Evolutionary conservation across 345 rosid species (phyloP).

Genomic region (Eucalyptus camaldulensis): DNA sequence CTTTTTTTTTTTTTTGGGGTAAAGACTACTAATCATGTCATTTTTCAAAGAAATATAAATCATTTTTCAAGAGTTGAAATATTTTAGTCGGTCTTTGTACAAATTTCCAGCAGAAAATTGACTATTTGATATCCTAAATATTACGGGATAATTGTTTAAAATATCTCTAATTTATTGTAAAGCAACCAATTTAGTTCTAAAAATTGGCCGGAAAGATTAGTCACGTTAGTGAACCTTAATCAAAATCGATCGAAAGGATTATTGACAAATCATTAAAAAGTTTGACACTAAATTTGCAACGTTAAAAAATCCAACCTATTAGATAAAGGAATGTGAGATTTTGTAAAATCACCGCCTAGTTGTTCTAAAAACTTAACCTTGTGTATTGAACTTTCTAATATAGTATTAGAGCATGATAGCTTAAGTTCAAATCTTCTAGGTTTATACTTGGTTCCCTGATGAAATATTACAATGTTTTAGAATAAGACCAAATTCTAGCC

Average conservation of each 20-base stretch:
- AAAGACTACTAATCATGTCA: not conserved
- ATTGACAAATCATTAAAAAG: not conserved
- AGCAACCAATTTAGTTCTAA: rapidly evolving
- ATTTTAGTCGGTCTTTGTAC: not conserved
- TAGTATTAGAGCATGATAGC: rapidly evolving
- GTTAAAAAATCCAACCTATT: not conserved
- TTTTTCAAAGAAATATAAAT: not conserved
- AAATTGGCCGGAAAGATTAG: rapidly evolving
- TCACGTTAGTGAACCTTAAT: rapidly evolving
- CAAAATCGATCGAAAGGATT: rapidly evolving
- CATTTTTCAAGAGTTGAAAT: not conserved
- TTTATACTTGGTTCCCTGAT: rapidly evolving
- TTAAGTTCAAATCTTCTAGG: not conserved
- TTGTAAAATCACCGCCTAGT: not conserved
- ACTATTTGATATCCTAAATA: not conserved
- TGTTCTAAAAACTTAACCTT: not conserved
- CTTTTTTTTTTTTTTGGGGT: not conserved
- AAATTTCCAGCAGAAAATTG: not conserved
- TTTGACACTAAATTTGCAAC: not conserved
- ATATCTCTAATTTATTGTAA: not conserved
- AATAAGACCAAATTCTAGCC: not conserved
- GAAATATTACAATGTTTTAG: not conserved
- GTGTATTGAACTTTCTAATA: not conserved
- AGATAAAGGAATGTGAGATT: not conserved
- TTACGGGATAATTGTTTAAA: not conserved